Percentiles rank a stretch among this genome's conserved stretches.
phyloP scores from a whole-genome alignment of 495 filamentous ascomycete species.

The Cercophora newfieldiana region DNA sequence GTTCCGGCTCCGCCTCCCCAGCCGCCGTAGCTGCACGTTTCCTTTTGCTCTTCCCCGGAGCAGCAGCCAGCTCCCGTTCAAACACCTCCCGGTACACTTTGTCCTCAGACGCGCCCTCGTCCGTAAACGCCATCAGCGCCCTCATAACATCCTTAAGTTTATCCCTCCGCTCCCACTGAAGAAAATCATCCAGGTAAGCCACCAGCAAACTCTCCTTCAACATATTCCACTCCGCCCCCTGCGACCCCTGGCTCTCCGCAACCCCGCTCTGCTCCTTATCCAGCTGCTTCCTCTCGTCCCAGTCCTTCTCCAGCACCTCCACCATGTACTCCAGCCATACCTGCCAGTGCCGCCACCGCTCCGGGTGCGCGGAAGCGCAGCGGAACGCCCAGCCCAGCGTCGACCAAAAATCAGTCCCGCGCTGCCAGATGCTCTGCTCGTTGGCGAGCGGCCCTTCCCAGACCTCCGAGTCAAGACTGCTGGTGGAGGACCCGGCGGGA shows the following conservation, averaged over 20 bases:
- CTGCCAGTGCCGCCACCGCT: constrained; percentile 81
- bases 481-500: background rate
- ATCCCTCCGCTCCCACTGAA: constrained; percentile 33
- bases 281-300: constrained; percentile 52
- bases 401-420: constrained; percentile 84
- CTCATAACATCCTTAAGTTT: constrained; percentile 43
- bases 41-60: constrained; percentile 42
- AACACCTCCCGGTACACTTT: constrained; percentile 51
- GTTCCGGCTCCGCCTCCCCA: constrained; percentile 49
- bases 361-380: constrained; percentile 69
- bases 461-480: constrained; percentile 34
- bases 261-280: constrained; percentile 28
- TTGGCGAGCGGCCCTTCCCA: constrained; percentile 58
- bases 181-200: constrained; percentile 33
- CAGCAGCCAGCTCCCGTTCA: constrained; percentile 45
- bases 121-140: constrained; percentile 41
- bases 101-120: constrained; percentile 38
- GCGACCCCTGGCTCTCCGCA: background rate
- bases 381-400: constrained; percentile 92
- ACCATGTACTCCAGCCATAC: constrained; percentile 80
- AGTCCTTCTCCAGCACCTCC: constrained; percentile 74
- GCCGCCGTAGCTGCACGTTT: constrained; percentile 45
- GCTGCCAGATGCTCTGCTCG: constrained; percentile 66
- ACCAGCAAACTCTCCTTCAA: constrained; percentile 33
- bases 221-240: constrained; percentile 11